Evolutionary conservation across 768 basidiomycete genomes (phyloP), one percentile per base, ranked within the genome.

Genomic region (Cystobasidium ongulense): DNA sequence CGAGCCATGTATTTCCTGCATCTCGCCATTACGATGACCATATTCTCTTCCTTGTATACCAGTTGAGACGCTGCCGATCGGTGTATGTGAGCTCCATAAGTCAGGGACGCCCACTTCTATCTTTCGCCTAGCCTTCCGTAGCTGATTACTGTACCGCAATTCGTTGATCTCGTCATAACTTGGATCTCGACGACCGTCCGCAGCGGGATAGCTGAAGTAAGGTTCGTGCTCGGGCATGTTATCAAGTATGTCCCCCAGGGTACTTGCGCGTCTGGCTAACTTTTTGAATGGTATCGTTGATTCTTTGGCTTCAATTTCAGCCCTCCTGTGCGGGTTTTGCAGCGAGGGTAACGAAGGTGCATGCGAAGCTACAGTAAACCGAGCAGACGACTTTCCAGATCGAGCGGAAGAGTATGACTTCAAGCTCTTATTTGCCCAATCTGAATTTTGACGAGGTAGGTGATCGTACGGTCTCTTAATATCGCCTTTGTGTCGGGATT

Each of bases 311-410:
- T 41, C 65, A 39, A 39, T 46, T 18, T 67, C 65, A 17, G 65
- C 65, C 11, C 65, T 3, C 50, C 21, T 67, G 23, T 10, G 23
- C 7, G 43, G 29, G 18, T 67, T 39, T 8, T 31, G 43, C 23
- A 67, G 27, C 4, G 65, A 23, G 17, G 65, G 65, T 41, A 67
- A 27, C 52, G 65, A 50, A 4, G 65, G 65, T 39, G 50, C 50
- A 29, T 39, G 46, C 41, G 65, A 67, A 5, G 39, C 65, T 13
- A 67, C 65, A 2, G 65, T 67, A 41, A 67, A 67, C 11, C 33
- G 41, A 36, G 65, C 57, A 27, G 57, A 59, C 13, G 57, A 59
- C 21, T 59, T 27, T 13, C 57, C 57, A 27, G 57, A 59, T 13
- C 57, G 11, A 21, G 25, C 23, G 15, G 57, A 59, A 15, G 57